phyloP scores from a whole-genome alignment of 169 alveolate species.

The Cryptosporidium ubiquitum region DNA sequence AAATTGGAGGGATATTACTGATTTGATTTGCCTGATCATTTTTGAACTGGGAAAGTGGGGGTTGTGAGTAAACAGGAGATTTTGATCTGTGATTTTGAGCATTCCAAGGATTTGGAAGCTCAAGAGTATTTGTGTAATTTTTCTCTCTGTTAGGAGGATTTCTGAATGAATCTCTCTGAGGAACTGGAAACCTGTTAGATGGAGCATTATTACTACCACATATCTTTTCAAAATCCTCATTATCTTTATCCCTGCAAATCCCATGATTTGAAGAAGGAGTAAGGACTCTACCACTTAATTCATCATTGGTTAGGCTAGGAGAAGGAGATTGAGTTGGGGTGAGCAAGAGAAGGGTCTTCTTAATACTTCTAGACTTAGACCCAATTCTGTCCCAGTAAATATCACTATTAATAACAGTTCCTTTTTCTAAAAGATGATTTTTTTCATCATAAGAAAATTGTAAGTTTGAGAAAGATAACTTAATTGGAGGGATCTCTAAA shows the following conservation, averaged over 20 bases:
- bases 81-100: constrained; percentile 11
- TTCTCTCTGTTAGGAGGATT: constrained; percentile 19
- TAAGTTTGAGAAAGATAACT: constrained; percentile 12
- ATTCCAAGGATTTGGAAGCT: constrained; percentile 38
- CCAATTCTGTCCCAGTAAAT: constrained; percentile 70
- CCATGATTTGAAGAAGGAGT: constrained; percentile 43
- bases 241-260: background rate
- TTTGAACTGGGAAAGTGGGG: background rate
- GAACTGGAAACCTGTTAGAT: background rate
- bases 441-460: constrained; percentile 3
- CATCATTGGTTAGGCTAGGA: constrained; percentile 53
- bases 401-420: constrained; percentile 1
- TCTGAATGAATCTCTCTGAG: background rate
- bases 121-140: constrained; percentile 31
- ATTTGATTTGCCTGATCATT: background rate
- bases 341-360: constrained; percentile 35
- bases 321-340: constrained; percentile 69
- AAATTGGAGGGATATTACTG: background rate
- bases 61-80: background rate
- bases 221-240: constrained; percentile 19
- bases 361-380: constrained; percentile 65
- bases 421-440: background rate
- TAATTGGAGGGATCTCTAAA: constrained; percentile 64
- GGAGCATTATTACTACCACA: background rate
- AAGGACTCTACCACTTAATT: constrained; percentile 34